Percentiles rank a stretch among this genome's conserved stretches.
phyloP scores from a whole-genome alignment of 257 asterid genomes.

The Handroanthus guayacan region DNA sequence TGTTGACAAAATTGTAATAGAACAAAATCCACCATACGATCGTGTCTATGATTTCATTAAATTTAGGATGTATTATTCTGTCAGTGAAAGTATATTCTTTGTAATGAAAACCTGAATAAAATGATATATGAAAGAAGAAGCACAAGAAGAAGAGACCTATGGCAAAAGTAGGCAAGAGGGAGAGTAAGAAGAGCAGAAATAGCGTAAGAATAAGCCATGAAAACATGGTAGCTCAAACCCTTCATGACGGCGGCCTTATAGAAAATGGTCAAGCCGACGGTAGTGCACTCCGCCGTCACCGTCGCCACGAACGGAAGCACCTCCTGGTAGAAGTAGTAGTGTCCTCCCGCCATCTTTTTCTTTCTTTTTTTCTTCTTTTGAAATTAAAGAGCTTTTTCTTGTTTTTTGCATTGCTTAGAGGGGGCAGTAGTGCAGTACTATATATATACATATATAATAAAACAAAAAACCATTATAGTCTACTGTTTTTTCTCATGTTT shows the following conservation, averaged over 20 bases:
- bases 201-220: constrained; percentile 40
- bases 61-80: no score
- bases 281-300: constrained; percentile 34
- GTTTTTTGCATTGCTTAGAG: not conserved
- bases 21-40: no score
- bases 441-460: no score
- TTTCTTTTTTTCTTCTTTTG: not conserved
- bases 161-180: constrained; percentile 37
- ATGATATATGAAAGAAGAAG: not conserved
- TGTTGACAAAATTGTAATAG: no score
- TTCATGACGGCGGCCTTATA: constrained; percentile 43
- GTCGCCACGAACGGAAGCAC: constrained; percentile 34
- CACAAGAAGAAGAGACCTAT: constrained; percentile 26
- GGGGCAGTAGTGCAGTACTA: no score
- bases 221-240: constrained; percentile 37
- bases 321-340: constrained; percentile 14
- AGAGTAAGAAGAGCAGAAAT: constrained; percentile 33
- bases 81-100: no score
- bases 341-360: constrained; percentile 3
- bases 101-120: no score
- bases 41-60: no score
- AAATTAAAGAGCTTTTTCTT: not conserved
- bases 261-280: constrained; percentile 30
- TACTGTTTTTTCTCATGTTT: no score
- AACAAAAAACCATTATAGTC: no score